Base-by-base conservation (phyloP, 345 rosid species). In the Mangifera indica region DNA sequence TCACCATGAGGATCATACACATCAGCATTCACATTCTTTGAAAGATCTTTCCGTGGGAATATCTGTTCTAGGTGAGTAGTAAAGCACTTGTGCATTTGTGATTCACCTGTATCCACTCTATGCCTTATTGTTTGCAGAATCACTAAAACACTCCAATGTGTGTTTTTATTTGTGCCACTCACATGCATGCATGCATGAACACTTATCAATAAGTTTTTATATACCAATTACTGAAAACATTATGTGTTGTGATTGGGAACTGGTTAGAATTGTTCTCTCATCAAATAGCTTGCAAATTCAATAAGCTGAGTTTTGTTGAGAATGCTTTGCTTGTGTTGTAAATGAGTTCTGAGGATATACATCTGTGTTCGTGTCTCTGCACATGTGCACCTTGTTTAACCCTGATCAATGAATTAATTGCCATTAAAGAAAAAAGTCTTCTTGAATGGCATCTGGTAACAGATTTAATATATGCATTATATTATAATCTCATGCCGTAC, bases 41-140 rank as follows among this genome's bases (percentile, higher is more conserved):
- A 76, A 88, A 81, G 97, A 92, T 79, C 84, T 95, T 37, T 95
- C 98, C 22, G 89, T 95, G 78, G 99, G 99, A 46, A 75, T 95
- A 63, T 91, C 96, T 13, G 75, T 92, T 77, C 87, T 95, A 20
- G 94, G 99, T 95, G 66, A 80, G 90, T 71, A 45, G 45, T 22
- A 5, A 52, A 69, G 34, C 57, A 11, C 65, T 60, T 68, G 21
- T 49, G 67, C 48, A 5, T 25, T 21, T 60, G n/a, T 61, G 8
- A 48, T 52, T 67, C 20, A 52, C 17, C 59, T 15, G 40, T 61
- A 3, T 72, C 34, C 34, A 34, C 34, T 6, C 34, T 51, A 37
- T 34, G 25, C 55, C 3, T 55, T 44, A 21, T 10, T 69, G 42
- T 18, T 53, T 61, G 17, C 22, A 4, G 20, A 62, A 49, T 61